Conservation (phyloP, 352 stramenopile genomes). For the Globisporangium orthogonon region DNA sequence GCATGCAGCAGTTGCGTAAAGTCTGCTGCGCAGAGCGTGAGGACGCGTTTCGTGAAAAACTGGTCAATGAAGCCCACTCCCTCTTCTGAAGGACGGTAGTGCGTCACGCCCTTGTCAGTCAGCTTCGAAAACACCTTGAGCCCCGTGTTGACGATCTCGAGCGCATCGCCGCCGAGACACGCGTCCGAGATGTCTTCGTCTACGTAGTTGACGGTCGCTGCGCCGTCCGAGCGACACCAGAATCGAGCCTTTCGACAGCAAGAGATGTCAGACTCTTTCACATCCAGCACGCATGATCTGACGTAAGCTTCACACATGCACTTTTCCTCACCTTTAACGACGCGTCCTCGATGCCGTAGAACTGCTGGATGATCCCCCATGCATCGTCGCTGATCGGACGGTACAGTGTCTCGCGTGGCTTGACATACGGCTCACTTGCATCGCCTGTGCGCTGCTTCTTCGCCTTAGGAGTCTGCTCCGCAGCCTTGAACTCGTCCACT, state of each 20-base stretch:
- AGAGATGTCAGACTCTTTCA: not conserved
- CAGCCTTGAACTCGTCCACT: constrained; percentile 28
- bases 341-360: constrained; percentile 59
- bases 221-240: constrained; percentile 75
- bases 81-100: constrained; percentile 86
- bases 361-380: constrained; percentile 46
- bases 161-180: constrained; percentile 61
- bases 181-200: constrained; percentile 53
- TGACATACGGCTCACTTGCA: constrained; percentile 18
- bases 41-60: constrained; percentile 81
- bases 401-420: constrained; percentile 68
- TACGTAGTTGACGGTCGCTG: constrained; percentile 76
- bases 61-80: constrained; percentile 78
- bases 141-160: constrained; percentile 90
- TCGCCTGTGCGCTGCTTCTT: constrained; percentile 45
- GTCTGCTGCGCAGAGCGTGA: constrained; percentile 34
- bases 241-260: constrained; percentile 19
- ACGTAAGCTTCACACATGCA: not conserved
- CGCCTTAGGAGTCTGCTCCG: constrained; percentile 23
- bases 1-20: constrained; percentile 41
- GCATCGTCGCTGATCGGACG: constrained; percentile 52
- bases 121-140: constrained; percentile 88
- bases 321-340: constrained; percentile 31
- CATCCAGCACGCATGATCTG: not conserved
- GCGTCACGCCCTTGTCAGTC: constrained; percentile 52